These are phyloP conservation scores for Salmacisia buchloeana DNA, from an alignment of 1,284 basidiomycete genomes.

Conservation along the genomic window DNA sequence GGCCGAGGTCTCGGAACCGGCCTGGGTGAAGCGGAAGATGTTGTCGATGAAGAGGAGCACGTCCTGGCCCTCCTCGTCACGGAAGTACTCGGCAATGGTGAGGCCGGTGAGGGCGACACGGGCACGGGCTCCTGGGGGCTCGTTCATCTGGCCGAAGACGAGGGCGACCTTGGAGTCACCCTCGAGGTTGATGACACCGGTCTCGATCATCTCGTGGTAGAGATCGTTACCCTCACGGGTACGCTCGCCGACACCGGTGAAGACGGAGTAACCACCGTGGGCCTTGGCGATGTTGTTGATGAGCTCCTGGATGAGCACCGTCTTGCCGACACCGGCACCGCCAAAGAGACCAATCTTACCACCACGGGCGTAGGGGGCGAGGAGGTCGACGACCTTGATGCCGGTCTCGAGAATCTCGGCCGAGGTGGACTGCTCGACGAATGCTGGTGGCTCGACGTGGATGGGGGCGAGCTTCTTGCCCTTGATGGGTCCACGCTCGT, in stretches of 20 bases:
- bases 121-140: conserved; percentile 99
- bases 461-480: conserved; percentile 75
- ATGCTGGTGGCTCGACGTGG: conserved; percentile 90
- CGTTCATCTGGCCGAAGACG: conserved; percentile 99
- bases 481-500: conserved; percentile 97
- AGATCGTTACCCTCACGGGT: conserved; percentile 99
- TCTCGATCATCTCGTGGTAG: conserved; percentile 99
- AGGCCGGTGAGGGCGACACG: conserved; percentile 98
- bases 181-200: conserved; percentile 93
- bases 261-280: conserved; percentile 99
- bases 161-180: conserved; percentile 99
- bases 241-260: conserved; percentile 99
- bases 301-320: conserved; percentile 95
- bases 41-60: conserved; percentile 99
- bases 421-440: conserved; percentile 96
- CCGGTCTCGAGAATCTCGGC: conserved; percentile 98
- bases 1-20: conserved; percentile 99
- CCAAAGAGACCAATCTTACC: conserved; percentile 99
- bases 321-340: conserved; percentile 99
- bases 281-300: conserved; percentile 99
- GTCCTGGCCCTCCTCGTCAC: conserved; percentile 99
- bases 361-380: conserved; percentile 98
- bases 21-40: conserved; percentile 88
- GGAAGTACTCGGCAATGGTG: conserved; percentile 99
- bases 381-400: conserved; percentile 99